These are phyloP conservation scores for Leccinellum luteum DNA, from an alignment of 768 basidiomycete species.

Conservation along the genomic window DNA sequence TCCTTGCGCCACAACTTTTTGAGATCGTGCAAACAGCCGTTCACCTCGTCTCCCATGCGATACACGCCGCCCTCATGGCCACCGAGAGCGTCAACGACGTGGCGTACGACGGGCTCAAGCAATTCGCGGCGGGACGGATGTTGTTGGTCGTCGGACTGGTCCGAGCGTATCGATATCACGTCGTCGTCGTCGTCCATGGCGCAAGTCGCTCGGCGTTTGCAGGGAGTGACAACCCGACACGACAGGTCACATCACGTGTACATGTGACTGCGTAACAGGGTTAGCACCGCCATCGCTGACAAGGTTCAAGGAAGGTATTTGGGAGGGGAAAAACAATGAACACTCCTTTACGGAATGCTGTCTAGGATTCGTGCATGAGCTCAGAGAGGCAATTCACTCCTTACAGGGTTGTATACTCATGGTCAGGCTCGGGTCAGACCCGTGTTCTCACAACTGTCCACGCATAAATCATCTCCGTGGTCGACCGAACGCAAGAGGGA, in stretches of 20 bases:
- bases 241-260: conserved; percentile 30
- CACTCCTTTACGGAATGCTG: neutral
- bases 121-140: conserved; percentile 46
- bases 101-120: conserved; percentile 64
- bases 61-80: conserved; percentile 67
- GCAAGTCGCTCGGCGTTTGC: neutral
- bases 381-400: neutral
- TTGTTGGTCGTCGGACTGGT: conserved; percentile 28
- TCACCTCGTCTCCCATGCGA: conserved; percentile 77
- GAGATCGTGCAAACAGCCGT: conserved; percentile 86
- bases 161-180: conserved; percentile 34
- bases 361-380: neutral
- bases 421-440: conserved; percentile 1
- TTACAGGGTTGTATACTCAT: conserved; percentile 4
- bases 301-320: neutral
- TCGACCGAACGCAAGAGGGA: neutral
- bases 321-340: neutral
- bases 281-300: neutral
- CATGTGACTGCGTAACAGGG: neutral
- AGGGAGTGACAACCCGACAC: conserved; percentile 22
- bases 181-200: conserved; percentile 36
- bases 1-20: conserved; percentile 97
- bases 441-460: conserved; percentile 9
- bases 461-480: conserved; percentile 16
- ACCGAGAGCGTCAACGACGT: conserved; percentile 79